Conservation (phyloP, 2,329 filamentous ascomycete species). For the Arthrinium phaeospermum region DNA sequence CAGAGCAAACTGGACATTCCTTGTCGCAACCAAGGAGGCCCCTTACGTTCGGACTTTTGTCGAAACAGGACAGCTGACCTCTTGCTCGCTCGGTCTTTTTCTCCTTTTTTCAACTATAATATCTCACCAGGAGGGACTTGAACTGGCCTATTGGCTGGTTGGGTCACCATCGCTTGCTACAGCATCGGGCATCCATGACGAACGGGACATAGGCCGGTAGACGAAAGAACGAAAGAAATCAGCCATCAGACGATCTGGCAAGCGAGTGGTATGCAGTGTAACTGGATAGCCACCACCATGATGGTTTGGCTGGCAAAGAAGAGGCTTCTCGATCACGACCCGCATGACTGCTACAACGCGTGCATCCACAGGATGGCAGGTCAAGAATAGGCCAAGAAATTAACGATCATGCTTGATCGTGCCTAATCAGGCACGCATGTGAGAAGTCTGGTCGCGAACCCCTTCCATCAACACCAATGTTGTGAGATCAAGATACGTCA, state of each 20-base stretch:
- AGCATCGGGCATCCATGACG: neutral
- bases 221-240: neutral
- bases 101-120: neutral
- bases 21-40: neutral
- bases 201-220: neutral
- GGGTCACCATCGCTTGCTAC: neutral
- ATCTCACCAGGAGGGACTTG: neutral
- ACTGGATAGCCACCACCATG: neutral
- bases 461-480: neutral
- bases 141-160: neutral
- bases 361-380: neutral
- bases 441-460: neutral
- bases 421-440: neutral
- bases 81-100: slow-evolving; percentile 6
- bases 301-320: neutral
- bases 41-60: neutral
- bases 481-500: neutral
- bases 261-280: slow-evolving; percentile 4
- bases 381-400: neutral
- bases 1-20: slow-evolving; percentile 1
- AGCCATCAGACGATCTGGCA: neutral
- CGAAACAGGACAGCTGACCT: neutral
- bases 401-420: neutral
- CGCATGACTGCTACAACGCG: neutral
- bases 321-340: neutral